phyloP scores from a whole-genome alignment of 140 eudicot genomes.

The Flaveria floridana region DNA sequence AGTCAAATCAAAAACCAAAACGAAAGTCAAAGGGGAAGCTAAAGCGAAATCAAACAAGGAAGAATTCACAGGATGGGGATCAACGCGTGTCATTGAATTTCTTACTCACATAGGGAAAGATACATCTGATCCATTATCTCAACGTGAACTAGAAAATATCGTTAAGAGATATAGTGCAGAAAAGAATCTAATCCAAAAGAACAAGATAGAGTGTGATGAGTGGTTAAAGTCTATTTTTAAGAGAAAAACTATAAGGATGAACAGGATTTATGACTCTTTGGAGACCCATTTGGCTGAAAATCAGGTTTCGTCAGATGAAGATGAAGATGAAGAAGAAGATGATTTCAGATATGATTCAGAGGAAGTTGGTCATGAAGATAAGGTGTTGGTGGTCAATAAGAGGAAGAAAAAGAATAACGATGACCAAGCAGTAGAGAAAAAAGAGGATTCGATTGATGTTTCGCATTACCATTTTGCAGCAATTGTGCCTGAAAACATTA shows the following conservation, averaged over 20 bases:
- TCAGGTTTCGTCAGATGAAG: slow-evolving; percentile 31
- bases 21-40: slow-evolving; percentile 23
- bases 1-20: slow-evolving; percentile 10
- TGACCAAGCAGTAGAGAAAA: slow-evolving; percentile 26
- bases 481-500: slow-evolving; percentile 57
- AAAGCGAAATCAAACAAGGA: slow-evolving; percentile 38
- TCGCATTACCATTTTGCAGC: slow-evolving; percentile 52
- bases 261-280: slow-evolving; percentile 51
- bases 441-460: slow-evolving; percentile 25
- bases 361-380: slow-evolving; percentile 30
- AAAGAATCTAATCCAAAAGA: slow-evolving; percentile 50
- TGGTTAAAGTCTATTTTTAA: slow-evolving; percentile 49
- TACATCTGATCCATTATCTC: slow-evolving; percentile 46
- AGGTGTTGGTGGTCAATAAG: slow-evolving; percentile 24
- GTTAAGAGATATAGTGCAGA: slow-evolving; percentile 55
- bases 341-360: slow-evolving; percentile 45
- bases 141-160: slow-evolving; percentile 52
- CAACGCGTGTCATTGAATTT: slow-evolving; percentile 56
- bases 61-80: slow-evolving; percentile 76
- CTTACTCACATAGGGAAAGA: slow-evolving; percentile 57
- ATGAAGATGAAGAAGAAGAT: slow-evolving; percentile 45
- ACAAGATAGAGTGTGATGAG: slow-evolving; percentile 61
- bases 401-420: slow-evolving; percentile 33
- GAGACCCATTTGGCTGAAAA: slow-evolving; percentile 72
- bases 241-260: slow-evolving; percentile 43